Percentiles rank a stretch among this genome's conserved stretches.
These are phyloP conservation scores for Babesia gibsoni DNA, from an alignment of 169 alveolate species.

Conservation along the genomic window DNA sequence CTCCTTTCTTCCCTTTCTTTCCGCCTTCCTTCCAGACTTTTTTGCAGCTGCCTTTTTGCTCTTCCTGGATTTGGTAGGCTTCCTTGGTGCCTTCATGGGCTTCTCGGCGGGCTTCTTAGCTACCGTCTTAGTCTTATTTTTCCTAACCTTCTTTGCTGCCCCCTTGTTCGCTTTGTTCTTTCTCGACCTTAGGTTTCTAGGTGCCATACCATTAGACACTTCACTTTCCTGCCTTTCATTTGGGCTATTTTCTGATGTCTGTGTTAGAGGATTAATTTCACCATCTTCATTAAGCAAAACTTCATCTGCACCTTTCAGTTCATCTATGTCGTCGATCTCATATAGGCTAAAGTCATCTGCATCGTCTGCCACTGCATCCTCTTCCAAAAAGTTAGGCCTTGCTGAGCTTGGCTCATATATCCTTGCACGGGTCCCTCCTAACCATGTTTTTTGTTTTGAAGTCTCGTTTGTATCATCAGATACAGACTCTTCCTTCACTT, in stretches of 20 bases:
- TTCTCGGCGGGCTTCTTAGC: slow-evolving; percentile 2
- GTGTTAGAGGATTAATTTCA: background rate
- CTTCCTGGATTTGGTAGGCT: background rate
- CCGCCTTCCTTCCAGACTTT: background rate
- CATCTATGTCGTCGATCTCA: background rate
- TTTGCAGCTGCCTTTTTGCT: background rate
- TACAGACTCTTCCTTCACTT: no score
- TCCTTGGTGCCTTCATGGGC: slow-evolving; percentile 23
- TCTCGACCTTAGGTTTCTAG: slow-evolving; percentile 5
- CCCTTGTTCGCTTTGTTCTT: background rate
- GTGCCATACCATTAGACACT: background rate
- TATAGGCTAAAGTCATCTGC: background rate
- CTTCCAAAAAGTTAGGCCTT: background rate
- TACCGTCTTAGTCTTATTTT: slow-evolving; percentile 14
- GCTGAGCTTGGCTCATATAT: no score
- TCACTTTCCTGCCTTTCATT: background rate
- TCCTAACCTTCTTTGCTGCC: background rate
- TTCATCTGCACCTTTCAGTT: slow-evolving; percentile 12
- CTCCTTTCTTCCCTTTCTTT: background rate
- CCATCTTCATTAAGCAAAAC: background rate
- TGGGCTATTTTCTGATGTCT: background rate
- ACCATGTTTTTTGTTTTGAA: no score
- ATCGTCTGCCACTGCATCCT: background rate
- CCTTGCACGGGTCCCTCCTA: no score
- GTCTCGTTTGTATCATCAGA: no score